Base-by-base conservation (phyloP, 2,329 filamentous ascomycete genomes). In the Ophiostoma montium region DNA sequence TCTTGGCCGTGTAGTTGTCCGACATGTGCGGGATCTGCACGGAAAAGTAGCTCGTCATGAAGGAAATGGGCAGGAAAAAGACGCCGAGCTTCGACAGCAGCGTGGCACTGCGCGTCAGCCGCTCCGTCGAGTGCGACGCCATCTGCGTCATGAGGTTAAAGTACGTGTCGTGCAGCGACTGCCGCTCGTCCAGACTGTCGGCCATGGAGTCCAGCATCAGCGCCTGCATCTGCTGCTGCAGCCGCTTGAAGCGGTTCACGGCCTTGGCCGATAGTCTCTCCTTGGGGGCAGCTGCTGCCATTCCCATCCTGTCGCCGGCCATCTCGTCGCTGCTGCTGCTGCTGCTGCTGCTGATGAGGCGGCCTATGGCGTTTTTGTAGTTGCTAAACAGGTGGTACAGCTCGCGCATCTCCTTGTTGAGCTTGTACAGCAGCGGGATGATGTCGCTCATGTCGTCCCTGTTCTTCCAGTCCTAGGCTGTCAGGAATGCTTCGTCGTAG, bases 111-210 rank as follows among this genome's bases (percentile, higher is more conserved):
- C 82, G 70, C 0, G 82, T 86, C 18, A 88, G 70, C 18, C 80
- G 74, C 52, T 85, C 82, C 11, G 86, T 83, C 4, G 78, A 76
- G 54, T 79, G 75, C 0, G 82, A 84, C 61, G 87, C 82, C 60
- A 84, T 86, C 58, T 86, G 78, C 16, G 82, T 78, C 51, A 83
- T 85, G 54, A 88, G 71, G 61, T 84, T 86, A 70, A 87, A 87
- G 61, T 86, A 86, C 80, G 86, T 77, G 54, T 76, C 75, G 3
- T 83, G 80, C 23, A 88, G 66, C 0, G 78, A 77, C 23, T 82
- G 78, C 59, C 86, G 86, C 61, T 86, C 82, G 27, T 75, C 75
- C 19, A 86, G 62, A 51, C 76, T 77, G 56, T 80, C 78, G 46
- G 75, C 67, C 23, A 80, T 78, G 50, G 79, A 75, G 56, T 71